Conservation (phyloP, 257 asterid species). For the Solanum habrochaites region DNA sequence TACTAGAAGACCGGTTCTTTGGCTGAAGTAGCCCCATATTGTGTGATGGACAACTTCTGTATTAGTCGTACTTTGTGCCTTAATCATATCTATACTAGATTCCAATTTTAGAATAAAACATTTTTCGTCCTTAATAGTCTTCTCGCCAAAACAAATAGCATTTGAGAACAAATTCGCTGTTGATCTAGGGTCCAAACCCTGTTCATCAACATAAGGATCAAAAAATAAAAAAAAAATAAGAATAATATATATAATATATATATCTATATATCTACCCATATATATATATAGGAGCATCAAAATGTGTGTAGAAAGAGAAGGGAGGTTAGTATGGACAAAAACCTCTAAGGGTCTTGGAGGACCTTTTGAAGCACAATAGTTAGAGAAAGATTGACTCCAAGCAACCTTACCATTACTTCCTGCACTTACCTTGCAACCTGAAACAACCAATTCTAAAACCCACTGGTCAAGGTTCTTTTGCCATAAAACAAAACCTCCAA, state of each 20-base stretch:
- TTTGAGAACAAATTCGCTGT: slow-evolving; percentile 70
- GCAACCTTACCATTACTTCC: slow-evolving; percentile 79
- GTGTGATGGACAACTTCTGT: slow-evolving; percentile 69
- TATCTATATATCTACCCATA: too few species aligned
- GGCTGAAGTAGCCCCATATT: slow-evolving; percentile 88
- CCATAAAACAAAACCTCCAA: slow-evolving; percentile 88
- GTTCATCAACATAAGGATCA: not conserved
- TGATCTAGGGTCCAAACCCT: slow-evolving; percentile 87
- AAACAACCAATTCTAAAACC: slow-evolving; percentile 70
- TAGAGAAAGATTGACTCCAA: slow-evolving; percentile 72
- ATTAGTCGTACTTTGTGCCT: slow-evolving; percentile 58
- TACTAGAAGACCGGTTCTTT: slow-evolving; percentile 62
- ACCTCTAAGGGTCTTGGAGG: slow-evolving; percentile 84
- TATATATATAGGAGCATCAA: not conserved
- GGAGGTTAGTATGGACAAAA: slow-evolving; percentile 47
- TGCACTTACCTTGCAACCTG: slow-evolving; percentile 59
- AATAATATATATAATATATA: too few species aligned
- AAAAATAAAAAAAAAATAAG: too few species aligned
- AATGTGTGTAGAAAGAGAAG: not conserved
- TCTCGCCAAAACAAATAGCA: slow-evolving; percentile 72
- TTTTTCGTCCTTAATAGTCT: slow-evolving; percentile 36
- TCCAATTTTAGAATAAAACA: slow-evolving; percentile 68
- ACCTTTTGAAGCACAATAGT: slow-evolving; percentile 40
- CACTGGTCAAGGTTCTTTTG: slow-evolving; percentile 82
- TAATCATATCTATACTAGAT: slow-evolving; percentile 36